Evolutionary conservation across 345 rosid genomes (phyloP).

Genomic region (Dipteronia dyeriana): DNA sequence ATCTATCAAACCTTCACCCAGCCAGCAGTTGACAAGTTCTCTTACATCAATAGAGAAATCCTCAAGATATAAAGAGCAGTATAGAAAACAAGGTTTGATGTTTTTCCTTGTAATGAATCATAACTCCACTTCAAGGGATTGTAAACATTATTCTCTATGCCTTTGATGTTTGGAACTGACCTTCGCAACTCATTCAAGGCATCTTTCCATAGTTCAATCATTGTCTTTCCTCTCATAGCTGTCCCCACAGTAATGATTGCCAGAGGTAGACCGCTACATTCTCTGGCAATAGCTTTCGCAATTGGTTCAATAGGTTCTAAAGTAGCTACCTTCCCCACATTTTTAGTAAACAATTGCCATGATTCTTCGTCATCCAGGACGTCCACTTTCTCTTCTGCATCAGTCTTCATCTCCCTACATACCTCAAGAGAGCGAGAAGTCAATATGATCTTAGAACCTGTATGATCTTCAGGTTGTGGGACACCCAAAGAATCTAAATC

Average conservation of each 20-base stretch:
- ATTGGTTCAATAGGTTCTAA: too few relatives aligned
- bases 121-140: constrained; percentile 43
- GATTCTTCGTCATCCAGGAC: too few relatives aligned
- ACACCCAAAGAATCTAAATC: too few relatives aligned
- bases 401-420: too few relatives aligned
- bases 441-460: too few relatives aligned
- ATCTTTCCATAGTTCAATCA: constrained; percentile 36
- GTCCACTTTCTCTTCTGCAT: too few relatives aligned
- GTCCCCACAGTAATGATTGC: constrained; percentile 43
- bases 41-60: constrained; percentile 35
- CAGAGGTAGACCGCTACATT: constrained; percentile 50
- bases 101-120: constrained; percentile 23
- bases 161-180: constrained; percentile 27
- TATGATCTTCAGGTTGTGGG: too few relatives aligned
- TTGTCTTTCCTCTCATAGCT: constrained; percentile 36
- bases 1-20: constrained; percentile 42
- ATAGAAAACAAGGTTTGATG: constrained; percentile 42
- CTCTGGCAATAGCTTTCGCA: constrained; percentile 16
- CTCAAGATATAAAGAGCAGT: constrained; percentile 45
- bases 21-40: constrained; percentile 45
- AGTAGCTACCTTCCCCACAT: too few relatives aligned
- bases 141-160: constrained; percentile 36
- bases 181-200: constrained; percentile 34
- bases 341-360: too few relatives aligned
- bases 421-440: too few relatives aligned